Conservation (phyloP, 306 rosid species). For the Medicago lupulina region DNA sequence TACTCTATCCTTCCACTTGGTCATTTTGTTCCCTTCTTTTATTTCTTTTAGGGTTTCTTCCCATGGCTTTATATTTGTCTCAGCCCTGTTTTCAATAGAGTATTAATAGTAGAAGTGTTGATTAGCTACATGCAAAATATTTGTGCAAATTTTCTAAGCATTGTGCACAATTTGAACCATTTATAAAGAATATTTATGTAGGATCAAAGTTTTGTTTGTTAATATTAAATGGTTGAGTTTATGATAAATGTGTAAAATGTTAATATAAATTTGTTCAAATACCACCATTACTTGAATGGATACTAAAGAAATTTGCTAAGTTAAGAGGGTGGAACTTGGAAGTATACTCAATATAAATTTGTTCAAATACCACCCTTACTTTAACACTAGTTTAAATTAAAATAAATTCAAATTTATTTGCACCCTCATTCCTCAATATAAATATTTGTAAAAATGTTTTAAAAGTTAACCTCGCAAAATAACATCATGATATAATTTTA, state of each 20-base stretch:
- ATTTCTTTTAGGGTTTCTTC: constrained; percentile 48
- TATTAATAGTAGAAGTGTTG: neutral
- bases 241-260: neutral
- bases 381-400: no score
- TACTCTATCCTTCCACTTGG: constrained; percentile 71
- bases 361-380: neutral
- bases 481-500: no score
- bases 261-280: neutral
- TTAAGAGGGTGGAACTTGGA: no score
- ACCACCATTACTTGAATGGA: no score
- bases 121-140: neutral
- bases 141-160: neutral
- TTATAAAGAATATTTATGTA: neutral
- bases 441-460: no score
- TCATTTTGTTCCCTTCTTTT: constrained; percentile 71
- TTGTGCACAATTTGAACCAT: neutral
- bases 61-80: constrained; percentile 87
- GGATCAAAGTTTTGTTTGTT: neutral
- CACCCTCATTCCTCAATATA: no score
- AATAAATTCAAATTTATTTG: no score
- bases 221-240: neutral
- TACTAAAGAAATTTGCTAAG: neutral
- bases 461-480: no score
- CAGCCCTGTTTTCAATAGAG: constrained; percentile 55
- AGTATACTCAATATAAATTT: neutral